Evolutionary conservation across 75 land plant species (phyloP), one percentile per base, ranked within the genome.

Genomic region (Picea glauca): DNA sequence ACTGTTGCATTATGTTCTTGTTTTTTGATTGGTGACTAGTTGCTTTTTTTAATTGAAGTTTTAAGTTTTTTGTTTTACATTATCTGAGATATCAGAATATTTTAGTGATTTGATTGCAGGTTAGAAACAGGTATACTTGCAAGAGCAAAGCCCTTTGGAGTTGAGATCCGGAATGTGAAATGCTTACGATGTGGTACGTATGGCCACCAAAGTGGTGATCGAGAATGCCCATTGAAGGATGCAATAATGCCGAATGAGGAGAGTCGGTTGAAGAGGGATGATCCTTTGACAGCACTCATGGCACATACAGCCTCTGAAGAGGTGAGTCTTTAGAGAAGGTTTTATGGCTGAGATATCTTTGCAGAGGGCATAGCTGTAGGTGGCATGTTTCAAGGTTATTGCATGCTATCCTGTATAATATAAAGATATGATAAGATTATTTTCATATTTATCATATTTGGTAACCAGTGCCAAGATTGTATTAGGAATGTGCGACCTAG

Each of bases 191-290:
- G 99, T 86, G 95, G 93, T 64, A 87, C 77, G 56, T 94, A 77
- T 91, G 99, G 99, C 30, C 99, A 97, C 81, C 99, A 97, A 83
- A 91, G 95, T 84, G 99, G 99, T 63, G 99, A 97, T 78, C 91
- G 99, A 58, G 99, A 97, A 77, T 97, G 99, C 78, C 88, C 90
- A 23, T 77, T 97, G 89, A 97, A 88, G 78, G 99, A 97, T 87
- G 90, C 74, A 13, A 90, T 97, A 61, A 94, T 88, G 84, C 90
- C 99, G 4, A 94, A 82, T 75, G 99, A 97, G 73, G 93, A 91
- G 75, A 96, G 76, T 67, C 89, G 99, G n/a, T 75, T 95, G 83
- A 91, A 89, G 75, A 86, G 99, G 77, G 95, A 97, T 87, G 99
- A 97, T 81, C 99, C 99, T 15, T 80, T 97, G 56, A 97, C 85